These are phyloP conservation scores for Dictyostelium capitatum DNA, from an alignment of 78 protist species.

Conservation along the genomic window DNA sequence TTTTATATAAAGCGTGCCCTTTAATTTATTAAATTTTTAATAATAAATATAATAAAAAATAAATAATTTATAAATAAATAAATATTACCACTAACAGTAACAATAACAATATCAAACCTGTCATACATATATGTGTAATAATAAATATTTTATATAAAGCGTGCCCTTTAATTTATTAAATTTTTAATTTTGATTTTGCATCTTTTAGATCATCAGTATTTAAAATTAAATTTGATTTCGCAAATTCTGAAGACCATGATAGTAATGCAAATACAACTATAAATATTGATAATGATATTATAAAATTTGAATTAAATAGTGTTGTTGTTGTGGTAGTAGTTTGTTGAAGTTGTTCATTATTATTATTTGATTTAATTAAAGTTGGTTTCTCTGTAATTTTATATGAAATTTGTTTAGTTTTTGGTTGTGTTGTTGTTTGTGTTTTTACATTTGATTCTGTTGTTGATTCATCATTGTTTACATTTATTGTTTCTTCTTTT, in stretches of 20 bases:
- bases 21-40: no score
- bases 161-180: no score
- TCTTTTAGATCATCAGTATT: constrained; percentile 21
- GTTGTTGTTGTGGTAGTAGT: background rate
- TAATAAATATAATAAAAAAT: no score
- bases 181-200: background rate
- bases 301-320: background rate
- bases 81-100: no score
- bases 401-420: constrained; percentile 14
- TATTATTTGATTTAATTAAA: background rate
- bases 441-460: background rate
- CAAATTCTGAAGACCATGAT: constrained; percentile 20
- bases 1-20: no score
- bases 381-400: constrained; percentile 19
- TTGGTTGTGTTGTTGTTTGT: background rate
- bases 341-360: background rate
- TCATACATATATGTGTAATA: no score
- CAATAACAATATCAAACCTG: no score
- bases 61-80: no score
- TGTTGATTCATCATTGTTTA: background rate
- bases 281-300: background rate
- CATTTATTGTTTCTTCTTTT: background rate
- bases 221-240: background rate
- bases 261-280: constrained; percentile 14
- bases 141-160: no score